Evolutionary conservation across 1,139 yeast species (phyloP).

Genomic region (Pichia terricola): DNA sequence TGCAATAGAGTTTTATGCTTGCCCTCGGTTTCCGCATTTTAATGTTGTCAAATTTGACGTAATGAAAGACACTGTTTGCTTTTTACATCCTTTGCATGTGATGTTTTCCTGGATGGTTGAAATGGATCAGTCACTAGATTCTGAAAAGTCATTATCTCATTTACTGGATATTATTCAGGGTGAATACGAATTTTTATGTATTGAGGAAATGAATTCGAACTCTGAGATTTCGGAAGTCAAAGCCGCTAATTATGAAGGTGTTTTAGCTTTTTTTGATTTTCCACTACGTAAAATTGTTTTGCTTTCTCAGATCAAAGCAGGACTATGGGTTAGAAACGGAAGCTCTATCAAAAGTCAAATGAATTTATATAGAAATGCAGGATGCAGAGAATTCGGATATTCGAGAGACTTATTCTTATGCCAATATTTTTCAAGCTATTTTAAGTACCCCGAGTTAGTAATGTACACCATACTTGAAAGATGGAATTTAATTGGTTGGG

Average conservation of each 20-base stretch:
- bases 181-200: constrained; percentile 12
- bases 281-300: constrained; percentile 63
- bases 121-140: constrained; percentile 27
- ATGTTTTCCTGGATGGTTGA: constrained; percentile 66
- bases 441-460: constrained; percentile 48
- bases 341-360: constrained; percentile 70
- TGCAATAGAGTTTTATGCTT: constrained; percentile 11
- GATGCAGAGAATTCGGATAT: constrained; percentile 75
- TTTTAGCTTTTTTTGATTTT: constrained; percentile 49
- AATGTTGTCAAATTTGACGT: constrained; percentile 31
- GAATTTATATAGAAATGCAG: constrained; percentile 71
- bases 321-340: constrained; percentile 59
- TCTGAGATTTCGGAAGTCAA: not conserved
- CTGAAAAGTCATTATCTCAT: constrained; percentile 17
- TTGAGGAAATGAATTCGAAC: constrained; percentile 2
- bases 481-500: constrained; percentile 55
- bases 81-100: constrained; percentile 75
- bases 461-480: constrained; percentile 54
- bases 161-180: constrained; percentile 14
- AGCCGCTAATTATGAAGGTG: constrained; percentile 14
- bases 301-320: constrained; percentile 47
- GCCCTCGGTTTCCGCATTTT: constrained; percentile 17
- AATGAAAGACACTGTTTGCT: constrained; percentile 45
- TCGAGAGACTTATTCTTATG: constrained; percentile 65
- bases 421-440: constrained; percentile 51